Base-by-base conservation (phyloP, 352 stramenopile species). In the Peronospora farinosa region DNA sequence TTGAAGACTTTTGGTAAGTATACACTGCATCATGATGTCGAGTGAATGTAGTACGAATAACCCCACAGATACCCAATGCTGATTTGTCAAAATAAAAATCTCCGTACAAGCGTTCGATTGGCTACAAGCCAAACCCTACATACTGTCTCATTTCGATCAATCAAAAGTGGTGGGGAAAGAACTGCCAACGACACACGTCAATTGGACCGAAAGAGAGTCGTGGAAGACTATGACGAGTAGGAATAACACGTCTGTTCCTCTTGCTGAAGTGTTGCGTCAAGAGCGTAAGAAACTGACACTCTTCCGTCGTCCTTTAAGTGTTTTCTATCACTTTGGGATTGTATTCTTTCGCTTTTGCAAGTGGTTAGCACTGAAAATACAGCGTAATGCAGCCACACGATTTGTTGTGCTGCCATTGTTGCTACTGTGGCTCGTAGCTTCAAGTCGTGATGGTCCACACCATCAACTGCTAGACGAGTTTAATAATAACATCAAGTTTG, bases 281-380 rank as follows among this genome's bases (percentile, higher is more conserved):
- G 75, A 92, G 61, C 79, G 80, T 62, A 88, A 91, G 69, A 87
- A 84, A 49, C 67, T 95, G 46, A 92, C 84, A 63, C 66, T 95
- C 7, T 65, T 95, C 32, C 81, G 82, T 15, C 78, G 78, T 17
- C 84, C 84, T n/a, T 41, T 89, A 3, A 68, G 65, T 49, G 69
- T 79, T 47, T 57, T 92, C 23, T 90, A 84, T 63, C 84, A 95
- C 69, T 95, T 95, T 52, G 47, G 74, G 57, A 68, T 88, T 54
- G 76, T 95, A 32, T 53, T 92, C 23, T 58, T 60, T 60, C 74
- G 72, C 53, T 95, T 95, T 61, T 35, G 76, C 46, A 70, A 72
- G 54, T 95, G 84, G 79, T 54, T 92, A 41, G 38, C 60, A 23
- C 56, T 92, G 15, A 69, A 76, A 25, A 69, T 92, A 19, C 27